Evolutionary conservation across 2,329 filamentous ascomycete species (phyloP).

Genomic region (Aureobasidium sp.): DNA sequence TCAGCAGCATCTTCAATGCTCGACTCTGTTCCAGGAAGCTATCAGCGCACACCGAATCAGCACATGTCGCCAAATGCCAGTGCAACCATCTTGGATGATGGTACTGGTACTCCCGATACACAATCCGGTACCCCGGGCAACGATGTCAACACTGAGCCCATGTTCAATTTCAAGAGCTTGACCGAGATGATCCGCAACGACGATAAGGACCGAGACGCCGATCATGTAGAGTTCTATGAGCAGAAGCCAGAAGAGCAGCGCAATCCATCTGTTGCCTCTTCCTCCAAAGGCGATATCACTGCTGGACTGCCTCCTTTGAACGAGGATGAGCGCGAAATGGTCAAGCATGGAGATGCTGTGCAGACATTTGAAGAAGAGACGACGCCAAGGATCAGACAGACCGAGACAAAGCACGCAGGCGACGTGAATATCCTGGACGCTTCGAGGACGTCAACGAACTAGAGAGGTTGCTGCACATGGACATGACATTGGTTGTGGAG

Average conservation of each 20-base stretch:
- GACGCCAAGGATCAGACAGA: not conserved
- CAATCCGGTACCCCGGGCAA: slow-evolving; percentile 38
- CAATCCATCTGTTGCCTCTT: not conserved
- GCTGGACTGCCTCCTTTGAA: not conserved
- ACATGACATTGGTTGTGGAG: not conserved
- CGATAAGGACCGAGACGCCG: slow-evolving; percentile 39
- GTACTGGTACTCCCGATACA: slow-evolving; percentile 8
- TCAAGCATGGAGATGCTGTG: not conserved
- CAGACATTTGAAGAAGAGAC: not conserved
- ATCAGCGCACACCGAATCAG: slow-evolving; percentile 1
- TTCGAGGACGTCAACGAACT: not conserved
- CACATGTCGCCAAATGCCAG: slow-evolving; percentile 8
- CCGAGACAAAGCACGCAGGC: slow-evolving; percentile 6
- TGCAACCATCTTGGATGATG: slow-evolving; percentile 3
- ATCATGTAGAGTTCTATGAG: slow-evolving; percentile 35
- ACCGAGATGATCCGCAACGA: slow-evolving; percentile 73
- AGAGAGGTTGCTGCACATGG: not conserved
- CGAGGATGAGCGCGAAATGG: not conserved
- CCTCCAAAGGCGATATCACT: not conserved
- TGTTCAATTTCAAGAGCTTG: slow-evolving; percentile 88
- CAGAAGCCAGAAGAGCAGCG: slow-evolving; percentile 5
- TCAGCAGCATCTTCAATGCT: slow-evolving; percentile 71
- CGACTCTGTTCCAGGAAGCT: slow-evolving; percentile 54
- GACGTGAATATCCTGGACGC: slow-evolving; percentile 4
- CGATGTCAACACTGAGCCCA: slow-evolving; percentile 57